A percentile compares a stretch with the other conserved stretches of the same genome.
Conservation (phyloP, 208 protist genomes). For the Wallacemonas sp. region DNA sequence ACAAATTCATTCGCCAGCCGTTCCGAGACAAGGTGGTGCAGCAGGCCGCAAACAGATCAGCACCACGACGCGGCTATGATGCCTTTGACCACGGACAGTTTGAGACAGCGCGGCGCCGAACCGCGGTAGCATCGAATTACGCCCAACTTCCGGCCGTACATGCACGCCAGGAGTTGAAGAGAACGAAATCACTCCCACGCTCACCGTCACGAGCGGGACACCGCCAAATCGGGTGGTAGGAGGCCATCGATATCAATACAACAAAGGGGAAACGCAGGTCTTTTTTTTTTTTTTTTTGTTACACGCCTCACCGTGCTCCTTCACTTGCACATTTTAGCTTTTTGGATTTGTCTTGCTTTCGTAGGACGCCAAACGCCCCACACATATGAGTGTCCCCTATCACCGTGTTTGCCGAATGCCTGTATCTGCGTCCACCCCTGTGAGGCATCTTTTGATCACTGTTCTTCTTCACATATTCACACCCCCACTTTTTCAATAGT, state of each 20-base stretch:
- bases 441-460: too few species aligned
- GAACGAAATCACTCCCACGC: background rate
- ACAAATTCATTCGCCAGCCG: slow-evolving; percentile 24
- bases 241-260: background rate
- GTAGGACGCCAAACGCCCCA: too few species aligned
- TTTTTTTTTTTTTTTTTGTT: too few species aligned
- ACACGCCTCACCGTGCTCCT: too few species aligned
- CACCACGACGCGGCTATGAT: slow-evolving; percentile 14
- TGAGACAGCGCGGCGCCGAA: background rate
- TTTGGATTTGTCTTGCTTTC: too few species aligned
- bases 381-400: too few species aligned
- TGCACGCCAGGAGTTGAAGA: background rate
- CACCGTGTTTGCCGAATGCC: too few species aligned
- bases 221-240: slow-evolving; percentile 1
- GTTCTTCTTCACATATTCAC: too few species aligned
- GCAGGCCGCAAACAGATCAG: background rate
- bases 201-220: background rate
- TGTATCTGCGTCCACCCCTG: too few species aligned
- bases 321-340: too few species aligned
- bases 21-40: slow-evolving; percentile 23
- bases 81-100: slow-evolving; percentile 17
- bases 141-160: background rate
- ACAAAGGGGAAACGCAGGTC: too few species aligned
- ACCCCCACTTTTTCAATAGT: too few species aligned
- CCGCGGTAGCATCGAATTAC: background rate